Conservation (phyloP, 2,329 filamentous ascomycete genomes). For the Neobulgaria alba region DNA sequence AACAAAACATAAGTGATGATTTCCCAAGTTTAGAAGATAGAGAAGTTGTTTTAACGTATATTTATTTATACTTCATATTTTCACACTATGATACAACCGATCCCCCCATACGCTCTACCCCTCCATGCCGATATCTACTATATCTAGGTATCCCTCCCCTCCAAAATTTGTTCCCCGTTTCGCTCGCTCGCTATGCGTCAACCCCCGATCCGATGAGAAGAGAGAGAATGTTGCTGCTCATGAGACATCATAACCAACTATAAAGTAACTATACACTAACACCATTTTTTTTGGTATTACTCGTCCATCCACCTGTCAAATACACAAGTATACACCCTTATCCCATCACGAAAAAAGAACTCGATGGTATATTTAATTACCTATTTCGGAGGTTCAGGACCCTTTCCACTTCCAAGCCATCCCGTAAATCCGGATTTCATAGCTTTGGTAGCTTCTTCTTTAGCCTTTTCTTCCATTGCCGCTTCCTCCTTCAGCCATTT, state of each 20-base stretch:
- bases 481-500: slow-evolving; percentile 95
- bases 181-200: slow-evolving; percentile 14
- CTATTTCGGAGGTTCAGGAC: neutral
- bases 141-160: slow-evolving; percentile 2
- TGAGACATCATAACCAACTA: too few species aligned
- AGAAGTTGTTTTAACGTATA: too few species aligned
- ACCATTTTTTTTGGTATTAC: too few species aligned
- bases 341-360: neutral
- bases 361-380: too few species aligned
- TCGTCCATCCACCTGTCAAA: slow-evolving; percentile 1
- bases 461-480: slow-evolving; percentile 75
- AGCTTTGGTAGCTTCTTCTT: slow-evolving; percentile 83
- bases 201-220: slow-evolving; percentile 9
- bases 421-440: slow-evolving; percentile 75
- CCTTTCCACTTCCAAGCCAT: slow-evolving; percentile 35
- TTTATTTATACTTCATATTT: slow-evolving; percentile 3
- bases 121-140: too few species aligned
- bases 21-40: too few species aligned
- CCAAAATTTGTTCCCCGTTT: too few species aligned
- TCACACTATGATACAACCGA: slow-evolving; percentile 16
- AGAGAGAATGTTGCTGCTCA: slow-evolving; percentile 12
- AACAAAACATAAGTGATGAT: too few species aligned
- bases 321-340: slow-evolving; percentile 2
- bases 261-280: slow-evolving; percentile 15
- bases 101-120: slow-evolving; percentile 1